Evolutionary conservation across 2,329 filamentous ascomycete genomes (phyloP).

Genomic region (Aureobasidium zeae): DNA sequence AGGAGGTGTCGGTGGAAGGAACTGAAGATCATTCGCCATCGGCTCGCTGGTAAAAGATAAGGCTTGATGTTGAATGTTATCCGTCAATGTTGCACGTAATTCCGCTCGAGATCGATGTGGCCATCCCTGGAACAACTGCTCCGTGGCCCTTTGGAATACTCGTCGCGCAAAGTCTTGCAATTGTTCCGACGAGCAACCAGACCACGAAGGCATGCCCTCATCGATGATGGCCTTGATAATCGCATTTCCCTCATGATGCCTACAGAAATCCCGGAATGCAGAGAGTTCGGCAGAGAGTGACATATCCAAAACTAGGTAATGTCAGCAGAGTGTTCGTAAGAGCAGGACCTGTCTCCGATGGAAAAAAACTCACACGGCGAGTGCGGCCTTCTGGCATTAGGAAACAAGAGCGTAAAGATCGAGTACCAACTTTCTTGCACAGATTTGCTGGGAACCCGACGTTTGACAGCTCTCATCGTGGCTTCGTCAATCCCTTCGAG

Average conservation of each 20-base stretch:
- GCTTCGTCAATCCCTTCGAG: conserved; percentile 2
- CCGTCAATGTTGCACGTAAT: no score
- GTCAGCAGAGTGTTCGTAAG: neutral
- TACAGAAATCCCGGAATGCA: conserved; percentile 3
- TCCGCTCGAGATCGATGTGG: neutral
- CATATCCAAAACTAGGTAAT: neutral
- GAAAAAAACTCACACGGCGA: conserved; percentile 11
- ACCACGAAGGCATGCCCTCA: neutral
- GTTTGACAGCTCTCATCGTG: conserved; percentile 4
- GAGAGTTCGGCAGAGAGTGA: conserved; percentile 8
- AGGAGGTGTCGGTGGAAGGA: conserved; percentile 2
- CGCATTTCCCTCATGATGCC: neutral
- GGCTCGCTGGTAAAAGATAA: neutral
- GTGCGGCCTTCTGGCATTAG: neutral
- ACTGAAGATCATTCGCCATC: neutral
- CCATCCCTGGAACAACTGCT: conserved; percentile 2
- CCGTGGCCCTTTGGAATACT: neutral
- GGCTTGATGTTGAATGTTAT: no score
- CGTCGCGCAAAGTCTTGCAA: neutral
- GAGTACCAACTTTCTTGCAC: conserved; percentile 7
- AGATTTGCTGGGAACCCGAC: conserved; percentile 1
- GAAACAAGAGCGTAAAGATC: conserved; percentile 4
- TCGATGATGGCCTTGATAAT: neutral
- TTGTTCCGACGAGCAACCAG: neutral
- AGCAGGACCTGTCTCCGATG: neutral